phyloP scores from a whole-genome alignment of 257 asterid species.

The Ligustrum vulgare region DNA sequence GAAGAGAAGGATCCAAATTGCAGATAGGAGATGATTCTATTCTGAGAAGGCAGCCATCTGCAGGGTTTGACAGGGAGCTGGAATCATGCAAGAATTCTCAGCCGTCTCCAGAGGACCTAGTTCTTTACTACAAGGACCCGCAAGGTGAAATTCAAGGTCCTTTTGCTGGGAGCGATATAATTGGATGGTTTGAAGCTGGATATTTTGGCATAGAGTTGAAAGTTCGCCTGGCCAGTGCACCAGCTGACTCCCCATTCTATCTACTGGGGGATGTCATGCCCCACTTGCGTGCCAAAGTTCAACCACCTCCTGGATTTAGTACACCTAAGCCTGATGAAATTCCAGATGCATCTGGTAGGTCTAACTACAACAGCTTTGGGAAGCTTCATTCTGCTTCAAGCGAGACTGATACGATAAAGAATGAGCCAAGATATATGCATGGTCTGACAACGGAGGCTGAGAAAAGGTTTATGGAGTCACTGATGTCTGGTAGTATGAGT shows the following conservation, averaged over 20 bases:
- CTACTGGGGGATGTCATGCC: constrained; percentile 97
- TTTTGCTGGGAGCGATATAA: constrained; percentile 82
- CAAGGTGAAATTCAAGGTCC: constrained; percentile 93
- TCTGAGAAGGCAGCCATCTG: constrained; percentile 63
- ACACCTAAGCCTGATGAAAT: constrained; percentile 63
- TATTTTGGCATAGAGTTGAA: constrained; percentile 94
- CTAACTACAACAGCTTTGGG: constrained; percentile 43
- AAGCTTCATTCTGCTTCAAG: constrained; percentile 44
- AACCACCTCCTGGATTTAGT: constrained; percentile 97
- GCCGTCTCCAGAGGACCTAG: constrained; percentile 76
- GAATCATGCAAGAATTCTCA: constrained; percentile 51
- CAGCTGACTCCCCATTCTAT: constrained; percentile 65
- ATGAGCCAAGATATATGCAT: constrained; percentile 54
- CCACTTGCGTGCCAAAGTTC: constrained; percentile 85
- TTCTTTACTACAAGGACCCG: constrained; percentile 88
- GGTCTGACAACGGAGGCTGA: constrained; percentile 65
- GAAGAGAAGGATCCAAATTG: constrained; percentile 47
- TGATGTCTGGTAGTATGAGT: constrained; percentile 69
- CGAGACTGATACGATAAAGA: constrained; percentile 54
- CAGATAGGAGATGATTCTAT: constrained; percentile 52
- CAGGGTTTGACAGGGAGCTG: constrained; percentile 53
- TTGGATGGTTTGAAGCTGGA: constrained; percentile 96
- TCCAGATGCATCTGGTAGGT: constrained; percentile 49
- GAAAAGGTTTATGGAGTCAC: constrained; percentile 78
- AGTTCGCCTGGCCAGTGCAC: constrained; percentile 78